Conservation (phyloP, 108 stramenopile species). For the Cyclotella cryptica region DNA sequence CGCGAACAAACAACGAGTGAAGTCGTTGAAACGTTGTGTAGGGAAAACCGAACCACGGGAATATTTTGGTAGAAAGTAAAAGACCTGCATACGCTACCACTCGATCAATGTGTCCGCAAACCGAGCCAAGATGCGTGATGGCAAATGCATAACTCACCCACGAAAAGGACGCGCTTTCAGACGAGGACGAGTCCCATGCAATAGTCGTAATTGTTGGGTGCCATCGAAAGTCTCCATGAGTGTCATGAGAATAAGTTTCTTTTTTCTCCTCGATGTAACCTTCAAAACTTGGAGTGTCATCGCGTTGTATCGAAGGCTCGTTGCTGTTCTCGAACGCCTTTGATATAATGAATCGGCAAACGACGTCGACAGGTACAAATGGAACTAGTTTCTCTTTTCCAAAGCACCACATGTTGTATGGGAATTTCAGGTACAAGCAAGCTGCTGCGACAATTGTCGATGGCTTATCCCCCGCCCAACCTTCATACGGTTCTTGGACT, state of each 20-base stretch:
- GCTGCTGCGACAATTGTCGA: conserved; percentile 89
- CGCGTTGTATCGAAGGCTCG: neutral
- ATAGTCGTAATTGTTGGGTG: conserved; percentile 61
- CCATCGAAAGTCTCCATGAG: conserved; percentile 1
- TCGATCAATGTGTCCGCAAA: conserved; percentile 72
- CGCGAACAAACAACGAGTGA: conserved; percentile 58
- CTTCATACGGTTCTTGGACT: conserved; percentile 72
- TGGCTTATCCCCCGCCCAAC: conserved; percentile 88
- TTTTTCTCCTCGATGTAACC: conserved; percentile 41
- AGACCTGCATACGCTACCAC: conserved; percentile 67
- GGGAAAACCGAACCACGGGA: conserved; percentile 56
- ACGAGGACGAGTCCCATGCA: conserved; percentile 74
- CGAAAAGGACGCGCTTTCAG: conserved; percentile 56
- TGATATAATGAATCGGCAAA: conserved; percentile 65
- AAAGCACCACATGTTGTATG: conserved; percentile 85
- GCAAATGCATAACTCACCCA: conserved; percentile 80
- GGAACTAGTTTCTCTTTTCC: conserved; percentile 66
- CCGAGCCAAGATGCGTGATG: conserved; percentile 72
- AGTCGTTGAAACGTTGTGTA: conserved; percentile 47
- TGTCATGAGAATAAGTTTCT: conserved; percentile 36
- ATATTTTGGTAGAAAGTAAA: conserved; percentile 60
- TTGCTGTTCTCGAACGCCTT: conserved; percentile 58
- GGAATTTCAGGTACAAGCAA: conserved; percentile 73
- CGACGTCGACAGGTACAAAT: conserved; percentile 87
- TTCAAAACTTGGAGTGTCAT: conserved; percentile 3